Conservation (phyloP, 331 rosid genomes). For the Malus hybrid region DNA sequence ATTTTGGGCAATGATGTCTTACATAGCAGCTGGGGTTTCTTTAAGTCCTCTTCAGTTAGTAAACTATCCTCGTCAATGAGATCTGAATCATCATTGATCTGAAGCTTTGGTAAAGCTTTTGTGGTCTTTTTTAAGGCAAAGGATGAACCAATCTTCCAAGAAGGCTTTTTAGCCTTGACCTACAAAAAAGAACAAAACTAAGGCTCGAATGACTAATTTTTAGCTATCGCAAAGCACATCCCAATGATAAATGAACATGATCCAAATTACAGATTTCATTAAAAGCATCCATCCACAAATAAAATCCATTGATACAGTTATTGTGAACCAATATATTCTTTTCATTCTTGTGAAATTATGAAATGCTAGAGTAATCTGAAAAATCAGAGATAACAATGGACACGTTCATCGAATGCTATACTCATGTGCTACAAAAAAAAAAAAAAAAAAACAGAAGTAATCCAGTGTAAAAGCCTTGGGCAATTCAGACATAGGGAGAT, state of each 20-base stretch:
- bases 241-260: background rate
- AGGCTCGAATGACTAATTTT: background rate
- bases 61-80: constrained; percentile 90
- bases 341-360: background rate
- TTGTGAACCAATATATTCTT: background rate
- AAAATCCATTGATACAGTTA: background rate
- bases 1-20: background rate
- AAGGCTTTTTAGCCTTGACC: constrained; percentile 79
- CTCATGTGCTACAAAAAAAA: background rate
- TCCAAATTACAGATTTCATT: background rate
- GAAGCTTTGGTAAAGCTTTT: constrained; percentile 50
- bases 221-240: background rate
- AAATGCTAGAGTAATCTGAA: background rate
- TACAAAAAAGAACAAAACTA: constrained; percentile 14
- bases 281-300: background rate
- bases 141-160: constrained; percentile 91
- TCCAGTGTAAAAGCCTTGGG: background rate
- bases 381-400: background rate
- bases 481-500: background rate
- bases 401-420: background rate
- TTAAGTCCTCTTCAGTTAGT: constrained; percentile 78
- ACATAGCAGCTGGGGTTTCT: constrained; percentile 64
- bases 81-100: constrained; percentile 71
- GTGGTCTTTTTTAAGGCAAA: constrained; percentile 65
- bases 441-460: background rate